Evolutionary conservation across 2,329 filamentous ascomycete species (phyloP).

Genomic region (Rhynchosporium secalis): DNA sequence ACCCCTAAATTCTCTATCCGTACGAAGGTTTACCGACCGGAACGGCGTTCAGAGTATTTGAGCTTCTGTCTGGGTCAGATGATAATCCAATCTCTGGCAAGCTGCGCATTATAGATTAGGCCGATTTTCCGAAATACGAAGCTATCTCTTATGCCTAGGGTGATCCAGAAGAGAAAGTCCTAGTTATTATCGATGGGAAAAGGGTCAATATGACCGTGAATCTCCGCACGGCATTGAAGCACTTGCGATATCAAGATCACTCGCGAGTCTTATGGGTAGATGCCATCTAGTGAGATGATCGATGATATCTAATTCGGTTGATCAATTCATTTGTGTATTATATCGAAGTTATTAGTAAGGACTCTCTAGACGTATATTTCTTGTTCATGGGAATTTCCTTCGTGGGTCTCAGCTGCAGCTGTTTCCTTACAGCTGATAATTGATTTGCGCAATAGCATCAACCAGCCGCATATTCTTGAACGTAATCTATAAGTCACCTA

Average conservation of each 20-base stretch:
- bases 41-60: conserved; percentile 28
- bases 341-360: background rate
- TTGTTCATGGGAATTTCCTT: no score
- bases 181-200: conserved; percentile 8
- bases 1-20: conserved; percentile 10
- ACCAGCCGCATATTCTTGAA: conserved; percentile 35
- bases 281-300: no score
- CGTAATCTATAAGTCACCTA: conserved; percentile 33
- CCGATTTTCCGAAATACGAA: conserved; percentile 29
- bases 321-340: conserved; percentile 23
- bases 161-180: conserved; percentile 20
- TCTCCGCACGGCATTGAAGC: no score
- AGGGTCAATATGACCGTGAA: no score
- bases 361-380: no score
- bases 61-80: conserved; percentile 20
- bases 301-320: no score
- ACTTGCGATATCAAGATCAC: no score
- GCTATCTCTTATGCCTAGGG: conserved; percentile 37
- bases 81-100: conserved; percentile 23
- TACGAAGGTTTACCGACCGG: conserved; percentile 22
- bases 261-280: no score
- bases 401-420: no score
- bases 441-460: conserved; percentile 26
- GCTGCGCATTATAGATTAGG: conserved; percentile 25
- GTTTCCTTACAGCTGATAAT: conserved; percentile 7